phyloP scores from a whole-genome alignment of 805 yeast species.

The Saccharomycopsis amapae region DNA sequence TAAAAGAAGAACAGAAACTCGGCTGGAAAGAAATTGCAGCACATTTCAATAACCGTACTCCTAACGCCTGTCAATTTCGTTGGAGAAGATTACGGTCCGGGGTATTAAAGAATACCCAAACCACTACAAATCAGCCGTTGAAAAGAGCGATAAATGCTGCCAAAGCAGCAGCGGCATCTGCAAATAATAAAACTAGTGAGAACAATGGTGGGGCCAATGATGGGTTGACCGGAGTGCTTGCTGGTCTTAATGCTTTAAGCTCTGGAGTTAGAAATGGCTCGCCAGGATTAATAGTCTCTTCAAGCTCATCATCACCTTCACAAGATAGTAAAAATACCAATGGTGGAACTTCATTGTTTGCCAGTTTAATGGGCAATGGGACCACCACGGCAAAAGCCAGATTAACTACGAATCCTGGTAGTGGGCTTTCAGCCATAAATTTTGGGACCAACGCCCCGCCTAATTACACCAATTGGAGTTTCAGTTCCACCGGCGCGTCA shows the following conservation, averaged over 20 bases:
- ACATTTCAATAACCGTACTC: slow-evolving; percentile 73
- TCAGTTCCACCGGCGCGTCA: neutral
- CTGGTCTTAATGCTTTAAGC: slow-evolving; percentile 15
- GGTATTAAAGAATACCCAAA: slow-evolving; percentile 28
- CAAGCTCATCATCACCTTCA: too few species aligned
- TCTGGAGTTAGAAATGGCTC: too few species aligned
- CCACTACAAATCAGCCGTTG: slow-evolving; percentile 1
- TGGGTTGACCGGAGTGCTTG: slow-evolving; percentile 5
- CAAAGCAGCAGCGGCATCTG: neutral
- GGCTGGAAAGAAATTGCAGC: slow-evolving; percentile 88
- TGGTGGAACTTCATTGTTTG: neutral
- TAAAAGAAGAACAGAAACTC: slow-evolving; percentile 74
- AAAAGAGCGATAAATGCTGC: neutral
- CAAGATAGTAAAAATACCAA: too few species aligned
- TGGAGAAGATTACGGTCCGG: slow-evolving; percentile 66
- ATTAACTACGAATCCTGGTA: too few species aligned
- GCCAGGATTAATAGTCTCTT: too few species aligned
- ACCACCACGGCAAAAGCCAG: neutral
- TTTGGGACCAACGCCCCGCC: neutral
- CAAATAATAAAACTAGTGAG: neutral
- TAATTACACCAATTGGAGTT: neutral
- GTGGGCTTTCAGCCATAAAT: too few species aligned
- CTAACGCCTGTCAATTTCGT: slow-evolving; percentile 84
- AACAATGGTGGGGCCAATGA: neutral
- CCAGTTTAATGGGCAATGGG: neutral